Evolutionary conservation across 345 rosid genomes (phyloP).

Genomic region (Orychophragmus violaceus): DNA sequence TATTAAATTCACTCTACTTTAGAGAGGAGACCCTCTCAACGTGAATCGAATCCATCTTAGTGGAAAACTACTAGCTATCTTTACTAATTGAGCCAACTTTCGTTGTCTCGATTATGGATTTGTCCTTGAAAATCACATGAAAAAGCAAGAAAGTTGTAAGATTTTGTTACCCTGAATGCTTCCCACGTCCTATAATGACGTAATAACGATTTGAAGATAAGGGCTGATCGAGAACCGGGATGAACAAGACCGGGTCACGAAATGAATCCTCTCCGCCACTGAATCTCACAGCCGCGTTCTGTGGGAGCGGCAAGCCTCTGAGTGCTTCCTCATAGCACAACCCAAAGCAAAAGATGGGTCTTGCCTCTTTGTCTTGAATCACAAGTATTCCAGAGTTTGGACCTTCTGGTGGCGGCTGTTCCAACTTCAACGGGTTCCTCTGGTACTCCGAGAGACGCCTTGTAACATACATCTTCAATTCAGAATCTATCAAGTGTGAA

Average conservation of each 20-base stretch:
- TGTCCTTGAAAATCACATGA: not conserved
- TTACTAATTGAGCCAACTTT: no score
- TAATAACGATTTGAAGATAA: constrained; percentile 43
- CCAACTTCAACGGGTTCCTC: constrained; percentile 24
- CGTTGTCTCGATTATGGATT: not conserved
- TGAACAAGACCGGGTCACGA: constrained; percentile 26
- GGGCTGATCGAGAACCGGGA: constrained; percentile 46
- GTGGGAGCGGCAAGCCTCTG: constrained; percentile 20
- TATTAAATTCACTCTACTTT: no score
- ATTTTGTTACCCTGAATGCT: constrained; percentile 8
- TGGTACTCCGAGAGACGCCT: constrained; percentile 38
- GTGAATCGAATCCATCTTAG: no score
- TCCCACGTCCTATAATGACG: not conserved
- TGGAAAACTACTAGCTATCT: no score
- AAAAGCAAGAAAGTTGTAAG: not conserved
- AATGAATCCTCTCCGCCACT: not conserved
- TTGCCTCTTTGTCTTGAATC: constrained; percentile 50
- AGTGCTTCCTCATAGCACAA: constrained; percentile 7
- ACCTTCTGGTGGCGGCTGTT: constrained; percentile 35
- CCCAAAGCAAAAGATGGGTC: constrained; percentile 43
- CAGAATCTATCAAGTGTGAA: not conserved
- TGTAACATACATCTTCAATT: constrained; percentile 22
- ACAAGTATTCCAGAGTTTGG: constrained; percentile 48
- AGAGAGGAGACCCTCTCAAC: no score
- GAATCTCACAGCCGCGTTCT: not conserved